phyloP scores from a whole-genome alignment of 345 rosid species.

The Adansonia digitata region DNA sequence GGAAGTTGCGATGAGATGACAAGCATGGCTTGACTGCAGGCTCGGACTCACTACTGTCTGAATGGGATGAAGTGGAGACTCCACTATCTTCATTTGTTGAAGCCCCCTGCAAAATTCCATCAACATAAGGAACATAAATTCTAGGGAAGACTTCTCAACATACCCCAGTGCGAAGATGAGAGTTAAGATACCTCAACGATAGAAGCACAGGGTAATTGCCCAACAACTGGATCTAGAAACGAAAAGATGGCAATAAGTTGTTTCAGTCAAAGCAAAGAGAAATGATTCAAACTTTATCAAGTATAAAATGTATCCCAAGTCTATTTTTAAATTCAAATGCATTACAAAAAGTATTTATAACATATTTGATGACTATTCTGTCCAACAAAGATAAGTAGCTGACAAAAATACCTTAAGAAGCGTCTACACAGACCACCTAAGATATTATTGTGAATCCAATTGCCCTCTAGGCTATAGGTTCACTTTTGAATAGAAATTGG shows the following conservation, averaged over 20 bases:
- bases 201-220: slow-evolving; percentile 30
- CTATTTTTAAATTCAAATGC: not conserved
- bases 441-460: not conserved
- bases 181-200: slow-evolving; percentile 32
- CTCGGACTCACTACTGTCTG: slow-evolving; percentile 50
- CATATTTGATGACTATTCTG: not conserved
- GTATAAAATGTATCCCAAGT: not conserved
- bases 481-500: not conserved
- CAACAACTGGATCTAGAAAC: slow-evolving; percentile 32
- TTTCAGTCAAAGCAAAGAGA: not conserved
- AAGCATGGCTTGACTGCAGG: slow-evolving; percentile 29
- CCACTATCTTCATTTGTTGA: slow-evolving; percentile 37
- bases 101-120: slow-evolving; percentile 29
- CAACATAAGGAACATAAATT: slow-evolving; percentile 5
- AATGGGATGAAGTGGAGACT: slow-evolving; percentile 37
- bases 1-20: slow-evolving; percentile 38
- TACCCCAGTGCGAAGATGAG: slow-evolving; percentile 1
- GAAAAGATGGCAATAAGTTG: slow-evolving; percentile 6
- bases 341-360: not conserved
- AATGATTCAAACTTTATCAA: not conserved
- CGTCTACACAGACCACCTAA: not conserved
- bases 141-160: not conserved
- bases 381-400: not conserved
- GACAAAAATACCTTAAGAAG: not conserved
- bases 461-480: not conserved